Evolutionary conservation across 176 grass and related monocot genomes (phyloP), one percentile per base, ranked within the genome.

Genomic region (Oryza rufipogon): DNA sequence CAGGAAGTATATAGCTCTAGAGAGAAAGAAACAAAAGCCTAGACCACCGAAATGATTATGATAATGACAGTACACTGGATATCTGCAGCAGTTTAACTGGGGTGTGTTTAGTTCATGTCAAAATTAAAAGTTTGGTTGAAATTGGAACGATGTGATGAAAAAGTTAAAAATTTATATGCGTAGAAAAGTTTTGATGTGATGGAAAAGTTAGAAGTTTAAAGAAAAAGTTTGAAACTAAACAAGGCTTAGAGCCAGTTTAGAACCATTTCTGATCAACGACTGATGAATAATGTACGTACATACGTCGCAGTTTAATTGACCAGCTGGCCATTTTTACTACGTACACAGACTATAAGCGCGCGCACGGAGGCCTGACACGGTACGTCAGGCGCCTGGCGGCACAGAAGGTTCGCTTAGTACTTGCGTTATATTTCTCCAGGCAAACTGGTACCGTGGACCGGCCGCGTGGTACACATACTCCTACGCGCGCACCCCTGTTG

Each of bases 61-160:
- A 63, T 13, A 63, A 9, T 63, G 58, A 63, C 58, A 63, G 58
- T 63, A 63, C 20, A 63, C 20, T 63, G 58, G 58, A 8, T 22
- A 63, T 63, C 13, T 23, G 19, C 58, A 63, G 58, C 54, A 58
- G 17, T 20, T 19, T 17, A 58, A 19, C n/a, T 44, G 38, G 28
- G 28, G 2, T 28, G 28, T 28, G 28, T 28, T 28, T 28, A 28
- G 28, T 28, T 28, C 1, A 28, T 2, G 28, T 2, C 0, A 28
- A 28, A 28, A 28, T 28, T 28, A 2, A 28, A 28, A 28, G 28
- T 28, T 28, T 28, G 0, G 28, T 28, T 28, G 1, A 28, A 28
- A 2, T 28, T 28, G 0, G 2, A 28, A 28, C 0, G 1, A 28
- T 28, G 28, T 28, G 28, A 28, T 0, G 2, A 0, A 28, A 28